phyloP scores from a whole-genome alignment of 2,329 filamentous ascomycete genomes.

The Phoma sp. region DNA sequence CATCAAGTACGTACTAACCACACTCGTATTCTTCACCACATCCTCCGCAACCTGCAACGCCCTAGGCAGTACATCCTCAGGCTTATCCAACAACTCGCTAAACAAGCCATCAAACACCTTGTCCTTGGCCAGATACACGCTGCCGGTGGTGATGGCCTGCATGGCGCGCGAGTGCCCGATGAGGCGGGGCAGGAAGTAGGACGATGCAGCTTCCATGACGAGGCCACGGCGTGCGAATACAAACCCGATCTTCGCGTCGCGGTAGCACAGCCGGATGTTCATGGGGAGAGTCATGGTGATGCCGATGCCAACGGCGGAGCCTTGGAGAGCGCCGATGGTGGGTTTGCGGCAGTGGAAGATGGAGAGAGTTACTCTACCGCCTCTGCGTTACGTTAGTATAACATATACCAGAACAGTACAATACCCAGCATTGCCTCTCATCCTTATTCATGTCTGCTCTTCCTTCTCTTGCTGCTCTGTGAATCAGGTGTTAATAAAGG shows the following conservation, averaged over 20 bases:
- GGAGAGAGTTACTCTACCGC: constrained; percentile 58
- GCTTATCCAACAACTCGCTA: constrained; percentile 66
- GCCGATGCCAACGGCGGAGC: constrained; percentile 64
- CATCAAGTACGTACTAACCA: constrained; percentile 71
- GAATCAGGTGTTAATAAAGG: no score
- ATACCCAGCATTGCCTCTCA: no score
- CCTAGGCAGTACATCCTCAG: constrained; percentile 67
- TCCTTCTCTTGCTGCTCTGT: neutral
- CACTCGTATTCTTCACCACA: constrained; percentile 70
- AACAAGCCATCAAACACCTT: constrained; percentile 68
- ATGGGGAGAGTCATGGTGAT: constrained; percentile 67
- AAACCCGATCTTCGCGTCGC: constrained; percentile 72
- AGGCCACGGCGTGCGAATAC: constrained; percentile 76
- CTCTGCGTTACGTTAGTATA: constrained; percentile 36
- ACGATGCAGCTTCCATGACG: constrained; percentile 74
- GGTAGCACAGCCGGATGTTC: constrained; percentile 62
- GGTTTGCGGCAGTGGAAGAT: constrained; percentile 66
- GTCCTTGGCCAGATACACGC: constrained; percentile 61
- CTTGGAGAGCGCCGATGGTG: constrained; percentile 63
- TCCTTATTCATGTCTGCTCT: neutral
- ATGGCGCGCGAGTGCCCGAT: constrained; percentile 70
- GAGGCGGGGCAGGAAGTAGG: constrained; percentile 75
- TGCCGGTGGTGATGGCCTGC: constrained; percentile 72
- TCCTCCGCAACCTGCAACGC: constrained; percentile 73
- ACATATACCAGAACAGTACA: no score